phyloP scores from a whole-genome alignment of 805 yeast species.

The Saccharomycopsis javanensis region DNA sequence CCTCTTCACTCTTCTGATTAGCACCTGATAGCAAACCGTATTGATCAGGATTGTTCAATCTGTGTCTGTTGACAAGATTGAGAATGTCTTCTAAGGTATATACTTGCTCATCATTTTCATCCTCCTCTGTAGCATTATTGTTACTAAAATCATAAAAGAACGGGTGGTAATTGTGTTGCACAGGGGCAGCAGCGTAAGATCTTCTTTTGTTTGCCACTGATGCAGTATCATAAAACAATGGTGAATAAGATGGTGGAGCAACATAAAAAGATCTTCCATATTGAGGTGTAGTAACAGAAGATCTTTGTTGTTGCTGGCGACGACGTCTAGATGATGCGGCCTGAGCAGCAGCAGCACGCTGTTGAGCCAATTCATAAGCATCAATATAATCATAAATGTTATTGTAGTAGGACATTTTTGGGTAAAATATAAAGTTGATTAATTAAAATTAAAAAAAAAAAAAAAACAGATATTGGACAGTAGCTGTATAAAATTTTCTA shows the following conservation, averaged over 20 bases:
- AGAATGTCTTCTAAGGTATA: constrained; percentile 18
- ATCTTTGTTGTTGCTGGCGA: neutral
- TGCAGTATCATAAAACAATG: neutral
- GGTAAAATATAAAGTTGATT: neutral
- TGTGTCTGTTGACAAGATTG: constrained; percentile 16
- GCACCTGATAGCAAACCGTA: neutral
- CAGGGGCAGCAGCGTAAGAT: neutral
- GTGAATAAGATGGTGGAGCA: neutral
- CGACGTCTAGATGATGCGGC: neutral
- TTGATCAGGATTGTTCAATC: constrained; percentile 6
- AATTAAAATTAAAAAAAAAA: neutral
- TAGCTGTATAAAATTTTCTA: neutral
- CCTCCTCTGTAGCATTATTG: neutral
- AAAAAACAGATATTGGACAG: too few relatives aligned
- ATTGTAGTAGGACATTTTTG: constrained; percentile 13
- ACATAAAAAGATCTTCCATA: neutral
- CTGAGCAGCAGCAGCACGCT: neutral
- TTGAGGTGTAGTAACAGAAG: neutral
- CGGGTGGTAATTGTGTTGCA: neutral
- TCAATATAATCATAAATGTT: constrained; percentile 7
- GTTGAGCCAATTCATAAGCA: constrained; percentile 3
- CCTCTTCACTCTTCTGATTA: constrained; percentile 1
- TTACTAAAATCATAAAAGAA: neutral
- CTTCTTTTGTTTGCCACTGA: neutral
- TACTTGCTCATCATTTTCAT: constrained; percentile 8